These are phyloP conservation scores for Conoideocrella luteorostrata DNA, from an alignment of 2,329 filamentous ascomycete genomes.

Conservation along the genomic window DNA sequence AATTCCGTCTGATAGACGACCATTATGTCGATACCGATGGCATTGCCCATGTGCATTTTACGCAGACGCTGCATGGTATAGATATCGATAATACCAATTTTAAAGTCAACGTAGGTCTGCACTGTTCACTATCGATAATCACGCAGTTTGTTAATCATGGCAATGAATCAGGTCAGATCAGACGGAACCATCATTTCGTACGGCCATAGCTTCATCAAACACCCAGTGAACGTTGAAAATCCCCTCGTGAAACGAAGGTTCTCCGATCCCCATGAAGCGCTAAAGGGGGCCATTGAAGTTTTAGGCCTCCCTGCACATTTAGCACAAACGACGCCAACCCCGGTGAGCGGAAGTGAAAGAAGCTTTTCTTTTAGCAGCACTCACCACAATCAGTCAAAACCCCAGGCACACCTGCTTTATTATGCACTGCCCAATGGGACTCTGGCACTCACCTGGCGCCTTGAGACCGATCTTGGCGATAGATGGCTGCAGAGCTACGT, in stretches of 20 bases:
- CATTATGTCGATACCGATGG: slow-evolving; percentile 48
- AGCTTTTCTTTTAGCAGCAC: too few relatives aligned
- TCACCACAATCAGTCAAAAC: slow-evolving; percentile 24
- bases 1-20: too few relatives aligned
- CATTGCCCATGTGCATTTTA: slow-evolving; percentile 51
- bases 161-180: too few relatives aligned
- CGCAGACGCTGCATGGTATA: slow-evolving; percentile 50
- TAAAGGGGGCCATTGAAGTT: slow-evolving; percentile 31
- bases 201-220: slow-evolving; percentile 41
- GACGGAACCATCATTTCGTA: slow-evolving; percentile 52
- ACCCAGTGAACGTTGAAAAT: slow-evolving; percentile 31
- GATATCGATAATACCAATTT: slow-evolving; percentile 56
- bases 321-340: slow-evolving; percentile 19
- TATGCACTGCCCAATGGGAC: too few relatives aligned
- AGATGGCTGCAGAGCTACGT: slow-evolving; percentile 55
- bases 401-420: too few relatives aligned
- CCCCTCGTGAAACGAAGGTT: slow-evolving; percentile 33
- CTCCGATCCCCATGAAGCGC: slow-evolving; percentile 36
- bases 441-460: slow-evolving; percentile 47
- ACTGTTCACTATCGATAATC: too few relatives aligned
- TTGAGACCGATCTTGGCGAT: slow-evolving; percentile 50
- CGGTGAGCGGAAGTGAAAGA: too few relatives aligned
- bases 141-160: background rate
- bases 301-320: slow-evolving; percentile 26
- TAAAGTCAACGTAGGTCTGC: slow-evolving; percentile 49